A percentile compares a stretch with the other conserved stretches of the same genome.
Evolutionary conservation across 2,329 filamentous ascomycete genomes (phyloP).

Genomic region (Penicillium frequentans): DNA sequence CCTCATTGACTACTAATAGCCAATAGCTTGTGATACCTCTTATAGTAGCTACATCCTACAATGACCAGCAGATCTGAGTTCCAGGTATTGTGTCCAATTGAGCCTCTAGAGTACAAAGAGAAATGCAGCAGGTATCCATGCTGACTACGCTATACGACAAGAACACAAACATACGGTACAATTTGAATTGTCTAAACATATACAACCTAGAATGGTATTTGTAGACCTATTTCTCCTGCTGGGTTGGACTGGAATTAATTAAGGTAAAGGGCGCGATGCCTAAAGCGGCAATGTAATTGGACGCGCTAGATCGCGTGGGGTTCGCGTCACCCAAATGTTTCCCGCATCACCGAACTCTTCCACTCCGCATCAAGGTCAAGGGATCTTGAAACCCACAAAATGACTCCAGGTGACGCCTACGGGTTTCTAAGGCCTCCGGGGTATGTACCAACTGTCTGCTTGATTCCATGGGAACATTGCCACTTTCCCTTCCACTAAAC

Average conservation of each 20-base stretch:
- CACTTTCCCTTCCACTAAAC: neutral
- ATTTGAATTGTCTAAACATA: too few relatives aligned
- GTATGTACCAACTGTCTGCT: constrained; percentile 15
- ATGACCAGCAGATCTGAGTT: too few relatives aligned
- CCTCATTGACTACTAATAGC: too few relatives aligned
- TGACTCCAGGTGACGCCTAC: constrained; percentile 20
- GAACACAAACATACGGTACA: too few relatives aligned
- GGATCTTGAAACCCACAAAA: constrained; percentile 8
- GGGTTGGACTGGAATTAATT: neutral
- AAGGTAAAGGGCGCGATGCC: constrained; percentile 1
- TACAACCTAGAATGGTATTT: too few relatives aligned
- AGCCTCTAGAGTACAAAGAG: too few relatives aligned
- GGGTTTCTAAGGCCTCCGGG: constrained; percentile 31
- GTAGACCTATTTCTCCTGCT: neutral
- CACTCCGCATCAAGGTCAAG: neutral
- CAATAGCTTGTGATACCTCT: too few relatives aligned
- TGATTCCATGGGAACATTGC: too few relatives aligned
- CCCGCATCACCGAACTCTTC: constrained; percentile 9
- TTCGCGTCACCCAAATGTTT: constrained; percentile 10
- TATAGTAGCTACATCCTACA: too few relatives aligned
- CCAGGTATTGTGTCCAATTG: too few relatives aligned
- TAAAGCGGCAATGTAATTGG: constrained; percentile 27
- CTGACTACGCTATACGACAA: too few relatives aligned
- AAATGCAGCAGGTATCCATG: too few relatives aligned
- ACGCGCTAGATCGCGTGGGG: constrained; percentile 26